These are phyloP conservation scores for Brassica carinata DNA, from an alignment of 345 rosid genomes.

Conservation along the genomic window DNA sequence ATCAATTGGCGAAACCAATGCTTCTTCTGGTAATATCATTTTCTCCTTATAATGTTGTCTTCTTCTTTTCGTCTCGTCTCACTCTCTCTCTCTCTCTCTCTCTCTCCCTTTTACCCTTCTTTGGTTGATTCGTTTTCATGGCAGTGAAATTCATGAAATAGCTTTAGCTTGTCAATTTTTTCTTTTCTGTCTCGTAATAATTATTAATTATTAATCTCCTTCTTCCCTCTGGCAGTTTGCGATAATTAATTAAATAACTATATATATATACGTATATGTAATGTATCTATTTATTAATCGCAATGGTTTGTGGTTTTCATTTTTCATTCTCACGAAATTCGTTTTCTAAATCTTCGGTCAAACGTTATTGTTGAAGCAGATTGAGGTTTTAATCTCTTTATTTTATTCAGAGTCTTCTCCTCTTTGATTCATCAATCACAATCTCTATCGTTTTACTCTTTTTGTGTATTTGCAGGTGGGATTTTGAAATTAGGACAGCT, in stretches of 20 bases:
- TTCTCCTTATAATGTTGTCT: conserved; percentile 2
- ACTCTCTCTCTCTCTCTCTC: conserved; percentile 21
- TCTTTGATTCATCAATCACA: conserved; percentile 7
- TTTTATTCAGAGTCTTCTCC: conserved; percentile 2
- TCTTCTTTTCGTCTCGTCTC: conserved; percentile 37
- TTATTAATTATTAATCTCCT: not conserved
- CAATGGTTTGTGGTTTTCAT: not conserved
- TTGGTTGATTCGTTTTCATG: conserved; percentile 29
- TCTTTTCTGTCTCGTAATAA: not conserved
- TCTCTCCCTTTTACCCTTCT: conserved; percentile 3
- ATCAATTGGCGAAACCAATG: conserved; percentile 26
- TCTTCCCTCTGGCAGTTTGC: conserved; percentile 22
- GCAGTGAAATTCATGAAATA: conserved; percentile 35
- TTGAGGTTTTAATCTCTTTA: not conserved
- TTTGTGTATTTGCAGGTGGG: conserved; percentile 32
- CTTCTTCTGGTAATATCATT: conserved; percentile 25
- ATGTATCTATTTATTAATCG: not conserved
- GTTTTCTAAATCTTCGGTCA: not conserved
- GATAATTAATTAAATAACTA: not conserved
- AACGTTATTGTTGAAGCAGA: not conserved
- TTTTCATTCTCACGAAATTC: not conserved
- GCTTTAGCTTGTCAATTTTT: conserved; percentile 11
- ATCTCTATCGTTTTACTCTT: not conserved
- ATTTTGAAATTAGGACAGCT: conserved; percentile 28
- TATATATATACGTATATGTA: not conserved